phyloP scores from a whole-genome alignment of 23 red algal genomes.

The Pyropia yezoensis region DNA sequence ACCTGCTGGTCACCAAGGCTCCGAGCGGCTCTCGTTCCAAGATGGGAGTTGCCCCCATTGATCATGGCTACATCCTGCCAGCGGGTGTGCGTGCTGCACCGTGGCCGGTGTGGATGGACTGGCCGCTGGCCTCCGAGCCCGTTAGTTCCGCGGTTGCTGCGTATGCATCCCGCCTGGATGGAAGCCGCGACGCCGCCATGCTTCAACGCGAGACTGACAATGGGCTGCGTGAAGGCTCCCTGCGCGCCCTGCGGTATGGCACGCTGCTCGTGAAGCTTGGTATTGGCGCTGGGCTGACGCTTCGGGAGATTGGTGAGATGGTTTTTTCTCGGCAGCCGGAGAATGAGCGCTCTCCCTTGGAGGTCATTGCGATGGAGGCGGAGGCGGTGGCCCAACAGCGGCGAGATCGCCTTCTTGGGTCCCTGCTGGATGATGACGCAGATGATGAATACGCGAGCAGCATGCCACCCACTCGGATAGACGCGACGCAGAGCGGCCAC shows the following conservation, averaged over 20 bases:
- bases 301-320: conserved; percentile 80
- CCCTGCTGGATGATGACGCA: too few relatives aligned
- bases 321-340: conserved; percentile 20
- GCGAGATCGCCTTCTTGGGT: too few relatives aligned
- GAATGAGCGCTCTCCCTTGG: too few relatives aligned
- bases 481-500: too few relatives aligned
- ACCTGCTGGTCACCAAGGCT: conserved; percentile 65
- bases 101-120: conserved; percentile 99
- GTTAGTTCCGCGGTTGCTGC: conserved; percentile 23
- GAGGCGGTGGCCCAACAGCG: too few relatives aligned
- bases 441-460: too few relatives aligned
- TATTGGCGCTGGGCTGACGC: conserved; percentile 48
- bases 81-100: conserved; percentile 67
- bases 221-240: conserved; percentile 32
- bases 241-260: conserved; percentile 63
- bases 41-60: conserved; percentile 76
- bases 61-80: conserved; percentile 87
- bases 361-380: too few relatives aligned
- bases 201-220: conserved; percentile 59
- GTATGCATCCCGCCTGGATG: conserved; percentile 72
- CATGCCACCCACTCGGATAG: too few relatives aligned
- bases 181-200: conserved; percentile 47
- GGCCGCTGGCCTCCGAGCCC: conserved; percentile 75
- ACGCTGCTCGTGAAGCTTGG: conserved; percentile 78
- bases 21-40: conserved; percentile 11